Evolutionary conservation across 1,284 basidiomycete genomes (phyloP), one percentile per base, ranked within the genome.

Genomic region (Puccinia sorghi): DNA sequence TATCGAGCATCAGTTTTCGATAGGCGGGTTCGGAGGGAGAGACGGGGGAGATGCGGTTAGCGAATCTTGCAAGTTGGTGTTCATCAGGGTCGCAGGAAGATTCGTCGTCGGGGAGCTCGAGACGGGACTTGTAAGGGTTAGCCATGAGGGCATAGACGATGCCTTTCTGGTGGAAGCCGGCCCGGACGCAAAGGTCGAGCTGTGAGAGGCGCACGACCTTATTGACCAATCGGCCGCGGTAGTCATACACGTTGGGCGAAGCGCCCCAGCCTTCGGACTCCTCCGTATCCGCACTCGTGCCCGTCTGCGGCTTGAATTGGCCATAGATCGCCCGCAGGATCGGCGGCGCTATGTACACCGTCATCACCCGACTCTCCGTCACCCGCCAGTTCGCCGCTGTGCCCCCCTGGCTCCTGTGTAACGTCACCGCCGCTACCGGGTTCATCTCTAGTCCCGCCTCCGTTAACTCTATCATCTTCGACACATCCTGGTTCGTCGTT

Each of bases 291-390:
- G 4, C 27, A 64, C 3, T 7, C 15, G 20, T 5, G 41, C 11
- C 37, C 20, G 15, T 39, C 37, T 37, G 39, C 6, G 3, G 17
- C 3, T 39, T 22, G 17, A 50, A 54, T 6, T 39, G 66, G 1
- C 27, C 66, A n/a, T 54, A 32, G 2, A 25, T 41, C 27, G 52
- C 39, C 41, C 32, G 32, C 37, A 75, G 48, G 48, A 75, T 75
- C 25, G 72, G 72, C 63, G 64, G 61, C 22, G 25, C 57, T 15
- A 75, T 39, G 25, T 66, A 75, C 9, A 75, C 46, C 15, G 59
- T 52, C 27, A 75, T 32, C 46, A 64, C 20, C 37, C 61, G 57
- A 22, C 59, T 63, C 32, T 46, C 57, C 2, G 72, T 75, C 37
- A 39, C 12, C 5, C 13, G 12, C 61, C 72, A 75, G 37, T 75